A percentile compares a stretch with the other conserved stretches of the same genome.
Evolutionary conservation across 768 basidiomycete species (phyloP).

Genomic region (Wakefieldia striispora): DNA sequence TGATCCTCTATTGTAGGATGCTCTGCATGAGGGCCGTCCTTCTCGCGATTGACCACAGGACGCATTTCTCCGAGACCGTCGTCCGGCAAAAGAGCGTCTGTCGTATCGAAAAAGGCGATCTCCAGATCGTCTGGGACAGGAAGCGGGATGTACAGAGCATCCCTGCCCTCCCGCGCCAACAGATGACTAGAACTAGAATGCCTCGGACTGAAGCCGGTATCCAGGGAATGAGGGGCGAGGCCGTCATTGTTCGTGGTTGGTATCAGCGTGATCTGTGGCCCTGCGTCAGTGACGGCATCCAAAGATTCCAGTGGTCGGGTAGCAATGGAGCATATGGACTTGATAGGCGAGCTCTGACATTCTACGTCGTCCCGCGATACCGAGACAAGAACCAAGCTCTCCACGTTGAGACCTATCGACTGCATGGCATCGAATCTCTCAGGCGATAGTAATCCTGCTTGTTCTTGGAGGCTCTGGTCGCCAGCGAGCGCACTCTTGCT

Average conservation of each 20-base stretch:
- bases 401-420: background rate
- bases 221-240: background rate
- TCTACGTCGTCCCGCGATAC: background rate
- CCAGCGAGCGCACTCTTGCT: background rate
- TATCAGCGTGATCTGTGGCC: background rate
- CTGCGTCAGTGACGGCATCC: background rate
- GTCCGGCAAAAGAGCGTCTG: background rate
- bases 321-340: background rate
- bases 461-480: background rate
- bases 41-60: background rate
- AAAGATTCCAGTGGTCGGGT: background rate
- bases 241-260: background rate
- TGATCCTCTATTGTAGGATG: background rate
- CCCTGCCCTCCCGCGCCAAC: slow-evolving; percentile 1
- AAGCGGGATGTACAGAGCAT: slow-evolving; percentile 10
- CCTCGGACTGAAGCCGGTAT: background rate
- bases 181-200: background rate
- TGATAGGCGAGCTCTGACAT: background rate
- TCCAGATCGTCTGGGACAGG: slow-evolving; percentile 16
- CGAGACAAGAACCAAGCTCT: background rate
- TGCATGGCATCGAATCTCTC: background rate
- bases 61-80: background rate
- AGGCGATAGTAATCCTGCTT: background rate
- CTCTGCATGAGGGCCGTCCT: background rate
- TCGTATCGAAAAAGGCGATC: slow-evolving; percentile 14